phyloP scores from a whole-genome alignment of 495 filamentous ascomycete species.

The Lepraria neglecta region DNA sequence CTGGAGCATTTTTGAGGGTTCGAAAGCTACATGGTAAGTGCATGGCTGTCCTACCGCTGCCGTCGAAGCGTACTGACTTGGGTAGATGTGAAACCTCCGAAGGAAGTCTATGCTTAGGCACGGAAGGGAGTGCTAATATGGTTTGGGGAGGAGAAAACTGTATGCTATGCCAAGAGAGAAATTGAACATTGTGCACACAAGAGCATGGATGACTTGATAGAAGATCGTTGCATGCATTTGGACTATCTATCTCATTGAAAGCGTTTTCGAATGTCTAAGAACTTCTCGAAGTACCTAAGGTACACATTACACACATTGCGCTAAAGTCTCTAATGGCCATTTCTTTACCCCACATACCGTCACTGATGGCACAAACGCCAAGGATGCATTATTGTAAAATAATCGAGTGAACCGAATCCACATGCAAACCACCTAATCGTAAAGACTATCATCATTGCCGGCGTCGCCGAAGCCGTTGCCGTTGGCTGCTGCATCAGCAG shows the following conservation, averaged over 20 bases:
- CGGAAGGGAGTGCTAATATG: neutral
- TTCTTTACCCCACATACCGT: neutral
- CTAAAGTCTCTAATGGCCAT: neutral
- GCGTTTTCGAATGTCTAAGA: constrained; percentile 1
- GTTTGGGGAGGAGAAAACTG: neutral
- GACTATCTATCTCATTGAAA: neutral
- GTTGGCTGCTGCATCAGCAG: constrained; percentile 43
- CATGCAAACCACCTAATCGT: constrained; percentile 39
- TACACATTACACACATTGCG: constrained; percentile 6
- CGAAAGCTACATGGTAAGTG: neutral
- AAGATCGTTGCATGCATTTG: too few relatives aligned
- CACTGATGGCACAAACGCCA: constrained; percentile 12
- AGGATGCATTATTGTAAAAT: constrained; percentile 8
- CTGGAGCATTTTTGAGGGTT: neutral
- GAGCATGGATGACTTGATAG: neutral
- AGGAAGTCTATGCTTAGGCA: neutral
- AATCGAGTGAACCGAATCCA: neutral
- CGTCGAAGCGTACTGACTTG: neutral
- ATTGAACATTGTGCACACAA: neutral
- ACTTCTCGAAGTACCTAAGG: neutral
- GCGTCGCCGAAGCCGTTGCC: constrained; percentile 70
- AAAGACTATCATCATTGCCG: constrained; percentile 84
- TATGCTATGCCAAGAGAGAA: neutral
- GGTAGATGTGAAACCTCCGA: neutral
- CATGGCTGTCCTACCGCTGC: neutral